Base-by-base conservation (phyloP, 768 basidiomycete species). In the Dioszegia crocea region DNA sequence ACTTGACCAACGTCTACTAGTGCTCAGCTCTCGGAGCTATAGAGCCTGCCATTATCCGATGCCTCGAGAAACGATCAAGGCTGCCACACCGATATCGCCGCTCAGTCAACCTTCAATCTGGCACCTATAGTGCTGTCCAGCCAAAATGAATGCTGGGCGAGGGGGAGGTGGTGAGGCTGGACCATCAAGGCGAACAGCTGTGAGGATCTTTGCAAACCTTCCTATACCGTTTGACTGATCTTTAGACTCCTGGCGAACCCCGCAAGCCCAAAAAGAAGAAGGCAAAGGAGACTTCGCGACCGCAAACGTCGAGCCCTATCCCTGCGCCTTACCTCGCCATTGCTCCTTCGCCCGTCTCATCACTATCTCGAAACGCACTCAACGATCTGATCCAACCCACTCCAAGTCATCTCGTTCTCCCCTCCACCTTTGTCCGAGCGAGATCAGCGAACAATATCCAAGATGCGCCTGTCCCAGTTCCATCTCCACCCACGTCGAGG, bases 261-360 rank as follows among this genome's bases (percentile, higher is more conserved):
- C 61, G 62, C 21, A 70, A 66, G 46, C n/a, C n/a, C 21, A 73
- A 70, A 46, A 54, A 65, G 29, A 67, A 69, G 43, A 56, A 49
- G 17, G 40, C 55, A 31, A 61, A 47, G 59, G 45, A 59, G 11
- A 31, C 41, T 11, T 8, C 57, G 0, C 52, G 56, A 24, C 59
- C 52, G 14, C 8, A 49, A 12, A 11, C 26, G 4, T 43, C 40
- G 16, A 61, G 65, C 36, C 65, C 67, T 2, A 63, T 74, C 21
- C 69, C 72, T 11, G 26, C 57, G 24, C 72, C 72, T 30, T 74
- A 68, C 61, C 64, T 74, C 11, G 72, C 72, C 39, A 36, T 67
- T 14, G 72, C 72, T n/a, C 72, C 72, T n/a, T 61, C 63, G 12
- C 68, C 71, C 11, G 59, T 67, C 5, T 65, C 67, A 12, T 56